Conservation (phyloP, 139 green algal genomes). For the Nannochloris sp. region DNA sequence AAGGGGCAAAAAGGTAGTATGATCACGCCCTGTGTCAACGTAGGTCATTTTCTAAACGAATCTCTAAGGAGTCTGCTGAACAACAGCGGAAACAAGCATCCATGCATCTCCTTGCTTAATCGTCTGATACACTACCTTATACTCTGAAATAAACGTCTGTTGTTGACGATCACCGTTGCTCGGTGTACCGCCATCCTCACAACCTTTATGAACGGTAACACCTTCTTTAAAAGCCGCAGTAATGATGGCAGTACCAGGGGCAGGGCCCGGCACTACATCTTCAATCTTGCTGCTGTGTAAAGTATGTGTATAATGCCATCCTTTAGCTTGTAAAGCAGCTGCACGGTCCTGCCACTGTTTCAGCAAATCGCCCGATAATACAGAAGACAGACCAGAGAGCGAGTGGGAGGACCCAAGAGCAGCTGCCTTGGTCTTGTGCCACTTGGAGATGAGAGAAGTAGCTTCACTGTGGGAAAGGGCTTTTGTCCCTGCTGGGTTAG, state of each 20-base stretch:
- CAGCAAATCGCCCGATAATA: slow-evolving; percentile 17
- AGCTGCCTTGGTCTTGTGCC: slow-evolving; percentile 6
- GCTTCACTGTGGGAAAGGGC: background rate
- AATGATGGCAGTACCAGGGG: background rate
- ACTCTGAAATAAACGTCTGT: slow-evolving; percentile 1
- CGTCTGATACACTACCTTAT: slow-evolving; percentile 16
- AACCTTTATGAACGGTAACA: slow-evolving; percentile 9
- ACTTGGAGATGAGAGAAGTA: background rate
- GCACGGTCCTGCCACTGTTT: slow-evolving; percentile 19
- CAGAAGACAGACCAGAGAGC: background rate
- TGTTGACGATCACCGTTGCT: background rate
- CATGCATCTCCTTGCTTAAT: background rate
- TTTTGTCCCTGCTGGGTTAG: background rate
- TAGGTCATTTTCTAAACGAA: too few relatives aligned
- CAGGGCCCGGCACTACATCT: background rate
- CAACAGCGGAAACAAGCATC: slow-evolving; percentile 1
- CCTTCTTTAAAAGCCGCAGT: slow-evolving; percentile 16
- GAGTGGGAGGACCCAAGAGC: slow-evolving; percentile 15
- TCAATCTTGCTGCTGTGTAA: slow-evolving; percentile 17
- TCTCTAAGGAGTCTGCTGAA: background rate
- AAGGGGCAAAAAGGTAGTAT: too few relatives aligned
- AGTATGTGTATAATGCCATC: slow-evolving; percentile 24
- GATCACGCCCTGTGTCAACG: too few relatives aligned
- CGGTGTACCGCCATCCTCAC: too few relatives aligned
- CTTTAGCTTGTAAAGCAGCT: slow-evolving; percentile 13